Percentiles rank a stretch among this genome's conserved stretches.
Evolutionary conservation across 371 early-diverging fungal genomes (phyloP).

Genomic region (Haplosporangium sp.): DNA sequence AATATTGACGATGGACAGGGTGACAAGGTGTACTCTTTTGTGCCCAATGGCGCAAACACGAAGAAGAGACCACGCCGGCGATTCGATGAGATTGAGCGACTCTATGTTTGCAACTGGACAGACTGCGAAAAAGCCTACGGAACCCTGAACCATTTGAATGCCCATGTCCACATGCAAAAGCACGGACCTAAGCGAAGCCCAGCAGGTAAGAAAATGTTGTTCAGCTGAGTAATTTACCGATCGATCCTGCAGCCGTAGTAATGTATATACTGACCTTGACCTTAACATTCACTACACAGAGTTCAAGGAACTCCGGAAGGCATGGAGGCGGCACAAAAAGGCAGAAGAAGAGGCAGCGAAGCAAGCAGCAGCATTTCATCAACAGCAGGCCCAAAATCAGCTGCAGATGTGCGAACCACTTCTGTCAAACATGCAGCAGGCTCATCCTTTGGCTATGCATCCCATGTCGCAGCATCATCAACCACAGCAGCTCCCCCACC

Average conservation of each 20-base stretch:
- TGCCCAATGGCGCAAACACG: conserved; percentile 68
- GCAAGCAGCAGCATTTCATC: conserved; percentile 45
- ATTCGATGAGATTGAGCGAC: conserved; percentile 77
- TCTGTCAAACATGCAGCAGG: conserved; percentile 30
- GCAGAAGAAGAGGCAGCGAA: conserved; percentile 56
- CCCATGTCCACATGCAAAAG: conserved; percentile 78
- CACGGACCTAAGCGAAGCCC: conserved; percentile 66
- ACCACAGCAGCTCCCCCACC: conserved; percentile 41
- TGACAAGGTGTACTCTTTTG: conserved; percentile 70
- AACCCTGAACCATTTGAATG: conserved; percentile 79
- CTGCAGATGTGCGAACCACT: conserved; percentile 43
- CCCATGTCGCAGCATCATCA: conserved; percentile 40
- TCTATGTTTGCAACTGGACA: conserved; percentile 71
- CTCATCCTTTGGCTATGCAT: conserved; percentile 32
- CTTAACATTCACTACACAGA: conserved; percentile 55
- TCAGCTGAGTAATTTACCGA: not conserved
- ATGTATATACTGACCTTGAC: not conserved
- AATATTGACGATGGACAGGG: conserved; percentile 15
- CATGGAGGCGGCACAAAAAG: conserved; percentile 56
- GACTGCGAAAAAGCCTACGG: conserved; percentile 78
- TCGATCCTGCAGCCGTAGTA: not conserved
- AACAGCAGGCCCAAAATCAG: conserved; percentile 29
- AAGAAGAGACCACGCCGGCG: conserved; percentile 78
- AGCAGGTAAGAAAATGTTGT: conserved; percentile 35
- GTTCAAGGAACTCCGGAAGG: conserved; percentile 72